These are phyloP conservation scores for Globisporangium radiosum DNA, from an alignment of 352 stramenopile species.

Conservation along the genomic window DNA sequence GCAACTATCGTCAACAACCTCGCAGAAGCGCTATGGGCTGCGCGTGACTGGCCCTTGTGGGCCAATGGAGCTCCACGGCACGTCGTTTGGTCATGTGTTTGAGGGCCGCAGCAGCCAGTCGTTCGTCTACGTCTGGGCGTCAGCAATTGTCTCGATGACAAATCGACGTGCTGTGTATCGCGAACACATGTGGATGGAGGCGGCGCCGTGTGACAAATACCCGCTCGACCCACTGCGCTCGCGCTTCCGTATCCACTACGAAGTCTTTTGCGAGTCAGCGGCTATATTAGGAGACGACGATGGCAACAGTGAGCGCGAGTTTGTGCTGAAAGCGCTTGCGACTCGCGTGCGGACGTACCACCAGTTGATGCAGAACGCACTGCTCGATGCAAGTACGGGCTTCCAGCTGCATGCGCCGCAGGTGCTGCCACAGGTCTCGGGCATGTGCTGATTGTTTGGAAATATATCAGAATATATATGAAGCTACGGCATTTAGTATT, in stretches of 20 bases:
- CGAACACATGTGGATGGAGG: not conserved
- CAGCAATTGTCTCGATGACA: not conserved
- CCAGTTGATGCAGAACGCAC: conserved; percentile 8
- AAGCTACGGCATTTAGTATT: too few relatives aligned
- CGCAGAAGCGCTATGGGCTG: not conserved
- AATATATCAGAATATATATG: too few relatives aligned
- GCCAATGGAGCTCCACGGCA: not conserved
- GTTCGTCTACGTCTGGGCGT: not conserved
- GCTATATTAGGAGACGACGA: too few relatives aligned
- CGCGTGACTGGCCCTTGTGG: not conserved
- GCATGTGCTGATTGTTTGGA: not conserved
- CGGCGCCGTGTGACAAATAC: not conserved
- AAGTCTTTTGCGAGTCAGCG: not conserved
- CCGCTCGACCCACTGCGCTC: not conserved
- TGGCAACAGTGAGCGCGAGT: not conserved
- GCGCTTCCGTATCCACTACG: not conserved
- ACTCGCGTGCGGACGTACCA: conserved; percentile 6
- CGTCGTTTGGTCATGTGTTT: not conserved
- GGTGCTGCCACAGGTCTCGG: not conserved
- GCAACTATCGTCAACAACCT: not conserved
- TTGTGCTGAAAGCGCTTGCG: conserved; percentile 2
- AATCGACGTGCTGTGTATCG: not conserved
- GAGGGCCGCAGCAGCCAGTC: not conserved
- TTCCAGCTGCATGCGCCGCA: not conserved
- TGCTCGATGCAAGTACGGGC: conserved; percentile 1